These are phyloP conservation scores for Hypoxylon sp. DNA, from an alignment of 2,329 filamentous ascomycete species.

Conservation along the genomic window DNA sequence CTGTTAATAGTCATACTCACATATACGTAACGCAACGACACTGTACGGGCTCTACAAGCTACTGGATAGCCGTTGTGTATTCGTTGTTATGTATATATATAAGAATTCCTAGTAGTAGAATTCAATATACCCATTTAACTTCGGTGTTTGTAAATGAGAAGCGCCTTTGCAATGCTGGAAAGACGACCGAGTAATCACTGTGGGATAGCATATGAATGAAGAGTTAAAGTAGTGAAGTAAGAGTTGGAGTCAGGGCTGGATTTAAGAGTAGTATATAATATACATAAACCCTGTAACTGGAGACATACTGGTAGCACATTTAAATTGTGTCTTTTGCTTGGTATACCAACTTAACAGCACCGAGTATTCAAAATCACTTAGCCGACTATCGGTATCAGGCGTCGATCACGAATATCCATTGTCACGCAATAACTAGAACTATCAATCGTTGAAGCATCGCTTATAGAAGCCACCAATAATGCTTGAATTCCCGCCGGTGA, in stretches of 20 bases:
- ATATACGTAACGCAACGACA: not conserved
- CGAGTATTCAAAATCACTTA: not conserved
- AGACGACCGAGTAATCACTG: not conserved
- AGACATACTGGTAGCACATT: not conserved
- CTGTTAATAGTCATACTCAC: not conserved
- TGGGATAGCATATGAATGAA: not conserved
- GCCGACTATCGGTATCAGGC: not conserved
- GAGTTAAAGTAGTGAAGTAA: too few species aligned
- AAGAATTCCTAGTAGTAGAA: not conserved
- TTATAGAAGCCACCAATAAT: not conserved
- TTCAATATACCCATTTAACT: not conserved
- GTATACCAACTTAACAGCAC: not conserved
- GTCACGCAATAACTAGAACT: not conserved
- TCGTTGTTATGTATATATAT: not conserved
- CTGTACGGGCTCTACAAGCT: not conserved
- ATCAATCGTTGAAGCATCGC: not conserved
- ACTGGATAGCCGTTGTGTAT: not conserved
- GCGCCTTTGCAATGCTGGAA: not conserved
- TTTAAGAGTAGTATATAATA: too few species aligned
- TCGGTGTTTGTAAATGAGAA: not conserved
- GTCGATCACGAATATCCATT: not conserved
- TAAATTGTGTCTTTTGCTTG: not conserved
- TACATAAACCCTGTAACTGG: too few species aligned
- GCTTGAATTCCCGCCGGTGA: not conserved
- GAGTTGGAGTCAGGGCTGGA: too few species aligned